Conservation (phyloP, 345 rosid genomes). For the Microthlaspi erraticum region DNA sequence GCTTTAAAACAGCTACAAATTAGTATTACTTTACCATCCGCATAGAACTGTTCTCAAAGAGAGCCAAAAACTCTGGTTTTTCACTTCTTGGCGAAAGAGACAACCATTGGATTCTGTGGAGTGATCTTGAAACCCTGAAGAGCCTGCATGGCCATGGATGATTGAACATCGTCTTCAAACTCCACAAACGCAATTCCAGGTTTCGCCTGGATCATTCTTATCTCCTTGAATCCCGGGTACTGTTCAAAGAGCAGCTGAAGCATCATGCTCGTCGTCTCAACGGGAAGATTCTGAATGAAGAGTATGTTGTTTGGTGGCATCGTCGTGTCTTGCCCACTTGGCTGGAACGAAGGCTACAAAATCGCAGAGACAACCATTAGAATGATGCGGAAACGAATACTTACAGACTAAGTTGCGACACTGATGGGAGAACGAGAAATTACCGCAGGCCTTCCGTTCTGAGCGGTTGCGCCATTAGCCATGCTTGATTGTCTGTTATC, state of each 20-base stretch:
- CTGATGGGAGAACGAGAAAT: background rate
- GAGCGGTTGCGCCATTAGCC: slow-evolving; percentile 64
- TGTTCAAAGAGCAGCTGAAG: slow-evolving; percentile 77
- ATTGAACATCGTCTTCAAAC: slow-evolving; percentile 79
- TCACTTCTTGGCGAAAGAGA: slow-evolving; percentile 39
- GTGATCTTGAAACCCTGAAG: slow-evolving; percentile 90
- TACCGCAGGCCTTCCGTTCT: slow-evolving; percentile 63
- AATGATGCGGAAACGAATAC: background rate
- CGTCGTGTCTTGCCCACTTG: slow-evolving; percentile 58
- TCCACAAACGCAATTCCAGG: slow-evolving; percentile 93
- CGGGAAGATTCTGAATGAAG: slow-evolving; percentile 86
- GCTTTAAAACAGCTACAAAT: slow-evolving; percentile 12
- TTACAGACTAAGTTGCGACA: background rate
- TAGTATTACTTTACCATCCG: slow-evolving; percentile 16
- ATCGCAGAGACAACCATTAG: background rate
- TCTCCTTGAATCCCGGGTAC: slow-evolving; percentile 86
- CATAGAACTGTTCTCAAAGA: slow-evolving; percentile 19
- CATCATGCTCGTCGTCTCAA: slow-evolving; percentile 76
- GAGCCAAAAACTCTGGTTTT: slow-evolving; percentile 7
- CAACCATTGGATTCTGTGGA: slow-evolving; percentile 54
- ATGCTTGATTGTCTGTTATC: slow-evolving; percentile 61
- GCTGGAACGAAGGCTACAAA: slow-evolving; percentile 54
- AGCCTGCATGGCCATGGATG: slow-evolving; percentile 80
- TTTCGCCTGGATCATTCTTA: slow-evolving; percentile 82
- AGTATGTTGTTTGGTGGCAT: slow-evolving; percentile 78